Percentiles rank a stretch among this genome's conserved stretches.
phyloP scores from a whole-genome alignment of 495 filamentous ascomycete genomes.

The Penicillium diatomitis region DNA sequence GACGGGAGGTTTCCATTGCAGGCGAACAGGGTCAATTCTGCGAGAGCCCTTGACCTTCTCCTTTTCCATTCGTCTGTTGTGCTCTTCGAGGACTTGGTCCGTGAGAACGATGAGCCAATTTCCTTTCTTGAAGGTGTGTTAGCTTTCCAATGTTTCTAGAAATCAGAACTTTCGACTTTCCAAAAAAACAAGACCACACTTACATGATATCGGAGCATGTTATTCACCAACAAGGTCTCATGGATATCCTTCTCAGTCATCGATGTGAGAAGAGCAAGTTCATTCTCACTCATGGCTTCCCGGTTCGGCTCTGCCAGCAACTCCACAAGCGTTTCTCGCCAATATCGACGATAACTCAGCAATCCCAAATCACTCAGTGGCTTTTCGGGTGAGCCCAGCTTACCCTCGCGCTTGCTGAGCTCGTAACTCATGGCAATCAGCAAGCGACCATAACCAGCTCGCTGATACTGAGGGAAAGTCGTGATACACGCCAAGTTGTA shows the following conservation, averaged over 20 bases:
- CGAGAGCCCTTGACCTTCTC: slow-evolving; percentile 70
- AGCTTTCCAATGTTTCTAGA: slow-evolving; percentile 1
- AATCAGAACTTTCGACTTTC: neutral
- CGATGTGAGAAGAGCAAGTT: slow-evolving; percentile 63
- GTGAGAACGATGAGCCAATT: slow-evolving; percentile 88
- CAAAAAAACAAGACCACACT: slow-evolving; percentile 12
- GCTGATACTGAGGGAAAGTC: slow-evolving; percentile 90
- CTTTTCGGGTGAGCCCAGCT: slow-evolving; percentile 92
- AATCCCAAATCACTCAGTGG: slow-evolving; percentile 89
- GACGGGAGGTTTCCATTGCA: slow-evolving; percentile 94
- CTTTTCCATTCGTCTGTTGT: slow-evolving; percentile 61
- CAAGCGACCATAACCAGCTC: slow-evolving; percentile 84
- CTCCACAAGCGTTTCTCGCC: slow-evolving; percentile 89
- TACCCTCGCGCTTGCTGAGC: slow-evolving; percentile 87
- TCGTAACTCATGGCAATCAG: slow-evolving; percentile 98
- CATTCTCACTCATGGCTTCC: slow-evolving; percentile 70
- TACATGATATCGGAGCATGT: slow-evolving; percentile 86
- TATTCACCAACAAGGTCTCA: slow-evolving; percentile 82
- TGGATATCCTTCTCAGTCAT: slow-evolving; percentile 97
- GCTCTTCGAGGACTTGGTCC: slow-evolving; percentile 67
- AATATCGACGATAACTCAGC: slow-evolving; percentile 89
- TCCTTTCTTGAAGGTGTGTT: slow-evolving; percentile 52
- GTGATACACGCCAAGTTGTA: slow-evolving; percentile 98
- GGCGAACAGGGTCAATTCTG: slow-evolving; percentile 62
- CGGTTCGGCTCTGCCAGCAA: slow-evolving; percentile 52